A percentile compares a stretch with the other conserved stretches of the same genome.
These are phyloP conservation scores for Chrysanthemum seticuspe DNA, from an alignment of 129 eudicot species.

Conservation along the genomic window DNA sequence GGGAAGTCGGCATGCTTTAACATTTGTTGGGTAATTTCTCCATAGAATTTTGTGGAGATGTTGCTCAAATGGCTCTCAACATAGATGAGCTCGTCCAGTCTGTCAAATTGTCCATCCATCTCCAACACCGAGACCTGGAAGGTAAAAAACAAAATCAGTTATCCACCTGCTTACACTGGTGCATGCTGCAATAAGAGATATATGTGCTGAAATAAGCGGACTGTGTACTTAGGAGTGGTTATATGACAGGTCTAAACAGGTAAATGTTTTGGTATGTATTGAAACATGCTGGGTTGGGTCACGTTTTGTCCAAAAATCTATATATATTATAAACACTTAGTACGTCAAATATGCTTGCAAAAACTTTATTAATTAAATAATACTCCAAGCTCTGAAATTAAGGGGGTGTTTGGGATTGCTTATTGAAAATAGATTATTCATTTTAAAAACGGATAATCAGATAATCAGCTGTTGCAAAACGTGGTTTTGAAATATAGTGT, in stretches of 20 bases:
- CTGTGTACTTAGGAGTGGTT: not conserved
- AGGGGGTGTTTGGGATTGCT: too few relatives aligned
- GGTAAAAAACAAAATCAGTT: not conserved
- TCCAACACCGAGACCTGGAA: constrained; percentile 89
- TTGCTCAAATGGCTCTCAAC: constrained; percentile 97
- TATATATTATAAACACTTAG: too few relatives aligned
- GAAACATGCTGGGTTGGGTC: not conserved
- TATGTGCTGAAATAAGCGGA: not conserved
- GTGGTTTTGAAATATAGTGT: too few relatives aligned
- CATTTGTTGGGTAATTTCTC: constrained; percentile 96
- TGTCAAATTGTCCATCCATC: constrained; percentile 98
- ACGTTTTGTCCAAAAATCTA: not conserved
- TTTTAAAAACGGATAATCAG: too few relatives aligned
- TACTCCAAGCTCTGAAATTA: not conserved
- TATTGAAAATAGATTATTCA: too few relatives aligned
- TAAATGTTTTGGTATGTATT: not conserved
- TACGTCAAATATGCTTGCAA: not conserved
- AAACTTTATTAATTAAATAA: not conserved
- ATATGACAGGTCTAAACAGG: not conserved
- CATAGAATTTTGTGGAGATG: constrained; percentile 93
- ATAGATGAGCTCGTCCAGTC: constrained; percentile 89
- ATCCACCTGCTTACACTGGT: not conserved
- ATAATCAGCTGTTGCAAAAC: too few relatives aligned
- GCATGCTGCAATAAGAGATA: not conserved
- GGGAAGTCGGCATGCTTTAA: constrained; percentile 89